A percentile compares a stretch with the other conserved stretches of the same genome.
These are phyloP conservation scores for Fallopia convolvulus DNA, from an alignment of 148 eudicot genomes.

Conservation along the genomic window DNA sequence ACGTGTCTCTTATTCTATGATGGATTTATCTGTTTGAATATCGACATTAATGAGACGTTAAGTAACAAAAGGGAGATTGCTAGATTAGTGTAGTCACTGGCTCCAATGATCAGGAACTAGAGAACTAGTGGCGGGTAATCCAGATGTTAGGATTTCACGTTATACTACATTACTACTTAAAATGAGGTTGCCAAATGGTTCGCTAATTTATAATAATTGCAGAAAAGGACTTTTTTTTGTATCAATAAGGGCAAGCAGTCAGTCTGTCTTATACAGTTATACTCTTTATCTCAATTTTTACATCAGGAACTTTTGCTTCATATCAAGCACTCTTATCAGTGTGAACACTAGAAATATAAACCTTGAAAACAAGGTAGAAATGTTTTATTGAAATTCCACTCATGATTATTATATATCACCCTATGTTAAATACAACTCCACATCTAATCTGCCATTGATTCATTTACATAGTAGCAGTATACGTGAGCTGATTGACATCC, in stretches of 20 bases:
- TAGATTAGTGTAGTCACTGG: too few relatives aligned
- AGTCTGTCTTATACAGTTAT: not conserved
- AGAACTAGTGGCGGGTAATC: too few relatives aligned
- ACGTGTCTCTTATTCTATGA: too few relatives aligned
- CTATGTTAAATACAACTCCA: not conserved
- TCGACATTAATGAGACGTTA: too few relatives aligned
- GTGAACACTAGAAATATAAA: not conserved
- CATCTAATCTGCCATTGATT: not conserved
- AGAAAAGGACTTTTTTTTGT: too few relatives aligned
- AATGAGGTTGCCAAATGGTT: too few relatives aligned
- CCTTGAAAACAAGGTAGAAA: not conserved
- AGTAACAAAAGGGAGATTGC: too few relatives aligned
- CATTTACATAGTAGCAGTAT: conserved; percentile 3
- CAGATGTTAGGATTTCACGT: too few relatives aligned
- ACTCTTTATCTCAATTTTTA: not conserved
- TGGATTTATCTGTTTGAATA: too few relatives aligned
- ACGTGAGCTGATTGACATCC: not conserved
- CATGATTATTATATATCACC: not conserved
- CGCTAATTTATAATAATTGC: too few relatives aligned
- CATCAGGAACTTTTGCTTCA: not conserved
- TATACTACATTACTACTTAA: too few relatives aligned
- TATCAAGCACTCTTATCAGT: not conserved
- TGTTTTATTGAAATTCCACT: not conserved
- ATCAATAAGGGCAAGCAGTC: not conserved
- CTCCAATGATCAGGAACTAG: too few relatives aligned